Evolutionary conservation across 805 yeast species (phyloP).

Genomic region (Hanseniaspora jakobsenii): DNA sequence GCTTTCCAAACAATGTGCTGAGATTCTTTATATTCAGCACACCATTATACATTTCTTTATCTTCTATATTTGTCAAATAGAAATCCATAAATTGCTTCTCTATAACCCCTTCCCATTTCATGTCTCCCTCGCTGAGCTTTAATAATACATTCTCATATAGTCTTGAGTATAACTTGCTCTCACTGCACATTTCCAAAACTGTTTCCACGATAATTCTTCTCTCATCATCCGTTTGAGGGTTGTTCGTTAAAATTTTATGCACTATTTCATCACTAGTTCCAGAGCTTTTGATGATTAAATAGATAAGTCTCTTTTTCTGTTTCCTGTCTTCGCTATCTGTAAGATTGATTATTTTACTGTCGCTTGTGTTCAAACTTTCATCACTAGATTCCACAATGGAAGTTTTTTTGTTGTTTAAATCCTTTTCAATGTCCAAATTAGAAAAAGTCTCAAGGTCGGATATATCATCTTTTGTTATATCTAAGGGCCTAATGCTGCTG

Average conservation of each 20-base stretch:
- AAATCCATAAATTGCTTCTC: constrained; percentile 40
- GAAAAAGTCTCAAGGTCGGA: not conserved
- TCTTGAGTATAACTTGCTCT: constrained; percentile 77
- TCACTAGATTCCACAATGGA: no score
- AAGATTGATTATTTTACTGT: no score
- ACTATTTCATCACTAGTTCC: constrained; percentile 88
- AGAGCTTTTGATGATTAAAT: constrained; percentile 75
- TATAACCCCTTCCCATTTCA: constrained; percentile 49
- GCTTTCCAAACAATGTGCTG: constrained; percentile 77
- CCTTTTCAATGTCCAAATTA: no score
- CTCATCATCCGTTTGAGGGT: constrained; percentile 30
- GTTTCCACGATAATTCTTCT: constrained; percentile 53
- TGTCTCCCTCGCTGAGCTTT: constrained; percentile 41
- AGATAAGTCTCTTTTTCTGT: constrained; percentile 51
- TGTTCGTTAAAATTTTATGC: constrained; percentile 58
- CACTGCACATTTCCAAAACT: constrained; percentile 68
- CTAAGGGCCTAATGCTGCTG: not conserved
- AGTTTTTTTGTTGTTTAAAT: no score
- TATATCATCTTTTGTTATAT: constrained; percentile 6
- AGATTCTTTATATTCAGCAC: constrained; percentile 51
- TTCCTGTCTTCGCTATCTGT: no score
- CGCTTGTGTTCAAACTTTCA: not conserved
- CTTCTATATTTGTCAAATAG: constrained; percentile 44
- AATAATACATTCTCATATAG: constrained; percentile 70
- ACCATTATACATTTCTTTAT: constrained; percentile 47